These are phyloP conservation scores for Xanthoconium purpureum DNA, from an alignment of 768 basidiomycete species.

Conservation along the genomic window DNA sequence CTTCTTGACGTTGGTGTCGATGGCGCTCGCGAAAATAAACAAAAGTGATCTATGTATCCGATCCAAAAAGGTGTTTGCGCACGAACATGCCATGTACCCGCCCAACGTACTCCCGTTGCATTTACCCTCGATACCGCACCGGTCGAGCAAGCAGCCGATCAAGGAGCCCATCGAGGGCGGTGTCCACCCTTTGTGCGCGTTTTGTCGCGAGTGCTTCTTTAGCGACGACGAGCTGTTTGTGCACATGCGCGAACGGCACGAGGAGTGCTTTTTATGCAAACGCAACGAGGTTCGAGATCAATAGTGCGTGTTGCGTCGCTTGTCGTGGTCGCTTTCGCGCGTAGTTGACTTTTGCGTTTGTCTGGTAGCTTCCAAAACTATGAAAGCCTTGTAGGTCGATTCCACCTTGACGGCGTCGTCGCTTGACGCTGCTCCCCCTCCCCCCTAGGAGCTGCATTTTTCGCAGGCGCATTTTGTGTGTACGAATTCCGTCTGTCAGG, in stretches of 20 bases:
- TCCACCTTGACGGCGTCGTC: not conserved
- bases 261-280: constrained; percentile 96
- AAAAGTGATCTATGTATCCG: constrained; percentile 83
- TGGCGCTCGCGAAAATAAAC: not conserved
- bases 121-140: constrained; percentile 65
- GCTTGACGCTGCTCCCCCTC: not conserved
- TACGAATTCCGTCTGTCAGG: constrained; percentile 65
- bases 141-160: constrained; percentile 37
- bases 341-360: not conserved
- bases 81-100: constrained; percentile 88
- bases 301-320: constrained; percentile 62
- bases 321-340: not conserved
- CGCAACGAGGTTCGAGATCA: constrained; percentile 74
- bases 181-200: constrained; percentile 76
- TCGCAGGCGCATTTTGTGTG: constrained; percentile 77
- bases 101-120: constrained; percentile 63
- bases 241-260: constrained; percentile 91
- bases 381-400: constrained; percentile 58
- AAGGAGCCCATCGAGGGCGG: constrained; percentile 68
- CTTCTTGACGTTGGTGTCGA: not conserved
- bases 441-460: constrained; percentile 68
- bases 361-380: constrained; percentile 71
- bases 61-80: constrained; percentile 90
- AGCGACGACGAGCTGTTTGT: constrained; percentile 89
- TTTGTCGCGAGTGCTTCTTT: constrained; percentile 92